phyloP scores from a whole-genome alignment of 176 grass and related monocot genomes.

The Lolium multiflorum region DNA sequence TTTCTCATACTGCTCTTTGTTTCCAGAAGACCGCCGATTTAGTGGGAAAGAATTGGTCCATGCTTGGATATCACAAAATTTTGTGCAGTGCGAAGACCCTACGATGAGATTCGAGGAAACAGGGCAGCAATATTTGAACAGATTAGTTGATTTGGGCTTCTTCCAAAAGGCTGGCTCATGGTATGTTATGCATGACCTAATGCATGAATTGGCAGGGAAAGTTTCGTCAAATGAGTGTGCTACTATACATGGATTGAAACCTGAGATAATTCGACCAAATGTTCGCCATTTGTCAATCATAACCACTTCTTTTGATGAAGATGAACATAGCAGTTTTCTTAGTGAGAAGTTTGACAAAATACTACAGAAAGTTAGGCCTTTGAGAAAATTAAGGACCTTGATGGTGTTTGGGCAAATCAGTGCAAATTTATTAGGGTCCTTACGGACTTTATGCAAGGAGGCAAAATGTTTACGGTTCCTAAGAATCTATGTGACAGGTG shows the following conservation, averaged over 20 bases:
- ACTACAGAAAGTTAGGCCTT: not conserved
- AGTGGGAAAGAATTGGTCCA: not conserved
- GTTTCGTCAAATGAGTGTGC: constrained; percentile 52
- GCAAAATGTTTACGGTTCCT: constrained; percentile 1
- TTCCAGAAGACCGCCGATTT: constrained; percentile 16
- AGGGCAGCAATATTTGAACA: constrained; percentile 33
- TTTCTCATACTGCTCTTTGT: constrained; percentile 45
- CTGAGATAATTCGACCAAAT: not conserved
- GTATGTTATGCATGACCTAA: constrained; percentile 47
- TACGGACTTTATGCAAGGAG: not conserved
- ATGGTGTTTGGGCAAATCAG: constrained; percentile 14
- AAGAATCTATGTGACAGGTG: not conserved
- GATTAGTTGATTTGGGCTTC: constrained; percentile 36
- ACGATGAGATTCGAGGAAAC: constrained; percentile 33
- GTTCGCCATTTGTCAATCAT: constrained; percentile 45
- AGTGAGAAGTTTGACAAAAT: constrained; percentile 23
- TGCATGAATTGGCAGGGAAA: constrained; percentile 40
- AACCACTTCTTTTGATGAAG: not conserved
- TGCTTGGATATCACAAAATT: constrained; percentile 62
- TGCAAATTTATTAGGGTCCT: not conserved
- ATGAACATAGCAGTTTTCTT: not conserved
- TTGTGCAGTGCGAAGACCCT: not conserved
- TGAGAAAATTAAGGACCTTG: constrained; percentile 46
- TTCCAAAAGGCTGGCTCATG: not conserved
- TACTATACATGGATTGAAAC: not conserved